A percentile compares a stretch with the other conserved stretches of the same genome.
Conservation (phyloP, 2,329 filamentous ascomycete genomes). For the Domatiomyces catenatus region DNA sequence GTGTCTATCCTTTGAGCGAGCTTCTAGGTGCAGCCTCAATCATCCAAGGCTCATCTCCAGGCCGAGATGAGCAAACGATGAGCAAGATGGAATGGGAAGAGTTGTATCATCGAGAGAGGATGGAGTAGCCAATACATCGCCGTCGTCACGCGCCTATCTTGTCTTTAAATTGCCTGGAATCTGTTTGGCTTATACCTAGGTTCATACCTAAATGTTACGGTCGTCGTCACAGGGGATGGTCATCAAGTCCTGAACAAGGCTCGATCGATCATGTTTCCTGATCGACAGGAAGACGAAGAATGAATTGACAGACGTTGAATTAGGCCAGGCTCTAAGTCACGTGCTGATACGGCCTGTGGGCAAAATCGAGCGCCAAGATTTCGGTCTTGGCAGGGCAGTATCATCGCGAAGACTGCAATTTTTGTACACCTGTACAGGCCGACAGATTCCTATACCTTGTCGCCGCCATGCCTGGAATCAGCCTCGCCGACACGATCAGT, state of each 20-base stretch:
- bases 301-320: no score
- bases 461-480: slow-evolving; percentile 35
- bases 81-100: not conserved
- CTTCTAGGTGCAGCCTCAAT: not conserved
- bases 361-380: slow-evolving; percentile 1
- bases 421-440: not conserved
- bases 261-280: not conserved
- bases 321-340: no score
- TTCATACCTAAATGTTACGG: no score
- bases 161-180: no score
- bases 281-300: not conserved
- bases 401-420: not conserved
- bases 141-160: no score
- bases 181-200: no score
- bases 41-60: not conserved
- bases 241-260: not conserved
- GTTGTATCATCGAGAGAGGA: not conserved
- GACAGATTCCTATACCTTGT: not conserved
- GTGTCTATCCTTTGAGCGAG: slow-evolving; percentile 11
- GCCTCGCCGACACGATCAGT: slow-evolving; percentile 51
- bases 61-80: not conserved
- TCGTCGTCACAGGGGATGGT: not conserved
- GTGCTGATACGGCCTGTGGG: not conserved
- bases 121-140: not conserved
- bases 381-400: not conserved